These are phyloP conservation scores for Aphanomyces euteiches DNA, from an alignment of 352 stramenopile species.

Conservation along the genomic window DNA sequence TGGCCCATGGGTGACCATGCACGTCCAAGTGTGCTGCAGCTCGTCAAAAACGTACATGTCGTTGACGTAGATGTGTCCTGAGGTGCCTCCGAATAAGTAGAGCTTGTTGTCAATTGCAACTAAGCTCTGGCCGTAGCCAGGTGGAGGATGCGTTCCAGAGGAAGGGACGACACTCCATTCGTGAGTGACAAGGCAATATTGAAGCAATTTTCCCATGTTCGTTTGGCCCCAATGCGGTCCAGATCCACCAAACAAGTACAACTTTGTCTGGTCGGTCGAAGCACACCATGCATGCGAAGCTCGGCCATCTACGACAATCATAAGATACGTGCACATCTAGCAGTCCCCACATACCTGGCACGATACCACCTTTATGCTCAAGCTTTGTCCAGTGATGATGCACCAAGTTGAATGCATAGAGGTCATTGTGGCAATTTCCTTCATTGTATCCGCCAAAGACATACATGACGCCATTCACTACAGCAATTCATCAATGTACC, in stretches of 20 bases:
- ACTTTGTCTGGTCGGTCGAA: constrained; percentile 66
- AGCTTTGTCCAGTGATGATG: constrained; percentile 76
- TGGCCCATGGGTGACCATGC: constrained; percentile 56
- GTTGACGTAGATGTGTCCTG: constrained; percentile 78
- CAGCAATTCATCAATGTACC: constrained; percentile 3
- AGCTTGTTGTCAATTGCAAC: constrained; percentile 76
- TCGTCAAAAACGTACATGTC: constrained; percentile 82
- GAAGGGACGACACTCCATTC: constrained; percentile 78
- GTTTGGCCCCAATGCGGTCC: constrained; percentile 79
- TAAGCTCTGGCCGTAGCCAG: constrained; percentile 72
- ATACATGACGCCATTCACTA: constrained; percentile 76
- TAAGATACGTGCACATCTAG: no score
- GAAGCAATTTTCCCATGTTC: constrained; percentile 82
- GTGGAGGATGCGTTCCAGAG: constrained; percentile 56
- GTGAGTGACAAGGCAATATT: constrained; percentile 72
- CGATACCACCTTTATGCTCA: constrained; percentile 63
- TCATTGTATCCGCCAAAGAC: constrained; percentile 83
- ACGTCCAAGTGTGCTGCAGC: constrained; percentile 62
- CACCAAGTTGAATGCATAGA: constrained; percentile 77
- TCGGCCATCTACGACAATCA: constrained; percentile 41
- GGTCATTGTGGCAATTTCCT: constrained; percentile 81
- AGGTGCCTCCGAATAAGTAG: constrained; percentile 78
- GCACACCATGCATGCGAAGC: constrained; percentile 72
- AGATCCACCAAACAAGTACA: constrained; percentile 76
- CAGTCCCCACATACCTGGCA: neutral